Base-by-base conservation (phyloP, 371 early-diverging fungal species). In the Mucor circinelloides region DNA sequence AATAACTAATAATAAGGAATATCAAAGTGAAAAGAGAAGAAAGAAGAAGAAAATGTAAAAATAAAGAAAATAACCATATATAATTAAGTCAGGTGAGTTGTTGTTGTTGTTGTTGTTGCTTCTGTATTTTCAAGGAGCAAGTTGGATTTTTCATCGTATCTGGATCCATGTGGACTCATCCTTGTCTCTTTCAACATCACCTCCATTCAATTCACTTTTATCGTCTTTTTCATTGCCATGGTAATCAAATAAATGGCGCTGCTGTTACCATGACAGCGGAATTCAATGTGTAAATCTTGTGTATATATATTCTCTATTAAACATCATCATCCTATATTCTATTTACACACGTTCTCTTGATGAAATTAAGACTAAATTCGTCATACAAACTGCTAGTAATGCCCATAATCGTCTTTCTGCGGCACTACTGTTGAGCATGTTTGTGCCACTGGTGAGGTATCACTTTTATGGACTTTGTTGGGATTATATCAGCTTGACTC, bases 21-120 rank as follows among this genome's bases (percentile, higher is more conserved):
- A 52, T 25, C 21, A 38, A 23, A 32, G 30, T 23, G n/a, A 7
- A 27, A 52, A 23, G 36, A 62, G 23, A 52, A 52, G 21, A 62
- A 50, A 62, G 25, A 32, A 63, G 23, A 63, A 31, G 21, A 32
- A 54, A 36, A 31, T 31, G 25, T 42, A 56, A 36, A 58, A 58
- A 36, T 36, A 36, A 58, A n/a, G 23, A 25, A 58, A 58, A 57
- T 57, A n/a, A n/a, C 34, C 34, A 32, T 57, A 57, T 31, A 31
- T 31, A 21, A 30, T 17, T 32, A 57, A 31, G 57, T 31, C 34
- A 57, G 30, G 34, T 57, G 30, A 32, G 32, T 32, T 52, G 52
- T 15, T 52, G 52, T 52, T 50, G 40, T 40, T 40, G 38, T 50
- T 50, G 50, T 50, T 50, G 52, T 52, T 50, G 52, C 25, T 15